Percentiles rank a stretch among this genome's conserved stretches.
Evolutionary conservation across 257 asterid genomes (phyloP).

Genomic region (Salvia hispanica): DNA sequence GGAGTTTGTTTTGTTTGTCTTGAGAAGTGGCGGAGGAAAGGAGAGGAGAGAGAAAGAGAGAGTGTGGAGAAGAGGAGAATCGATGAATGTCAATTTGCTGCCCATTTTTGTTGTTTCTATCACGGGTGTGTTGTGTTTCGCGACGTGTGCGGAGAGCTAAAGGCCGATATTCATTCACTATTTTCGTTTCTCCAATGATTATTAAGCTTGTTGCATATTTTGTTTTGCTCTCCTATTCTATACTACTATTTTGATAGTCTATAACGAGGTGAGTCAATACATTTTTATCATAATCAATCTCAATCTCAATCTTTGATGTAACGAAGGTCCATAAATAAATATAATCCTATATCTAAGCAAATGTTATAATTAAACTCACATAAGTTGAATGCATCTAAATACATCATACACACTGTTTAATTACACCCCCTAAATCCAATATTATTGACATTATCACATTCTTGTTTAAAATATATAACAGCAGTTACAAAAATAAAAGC

Average conservation of each 20-base stretch:
- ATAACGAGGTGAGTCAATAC: no score
- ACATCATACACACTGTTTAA: no score
- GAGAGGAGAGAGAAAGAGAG: conserved; percentile 6
- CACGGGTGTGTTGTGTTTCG: conserved; percentile 25
- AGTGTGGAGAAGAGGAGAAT: conserved; percentile 17
- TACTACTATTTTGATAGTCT: no score
- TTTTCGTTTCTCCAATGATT: conserved; percentile 29
- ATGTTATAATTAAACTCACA: neutral
- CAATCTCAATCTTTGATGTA: no score
- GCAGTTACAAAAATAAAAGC: conserved; percentile 21
- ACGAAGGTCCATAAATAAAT: no score
- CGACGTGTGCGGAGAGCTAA: conserved; percentile 45
- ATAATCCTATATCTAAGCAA: no score
- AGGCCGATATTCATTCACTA: conserved; percentile 16
- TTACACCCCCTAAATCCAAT: neutral
- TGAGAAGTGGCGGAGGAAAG: conserved; percentile 31
- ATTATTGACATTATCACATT: conserved; percentile 22
- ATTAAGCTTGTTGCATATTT: neutral
- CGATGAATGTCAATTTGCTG: conserved; percentile 8
- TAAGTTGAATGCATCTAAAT: no score
- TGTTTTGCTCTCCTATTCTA: neutral
- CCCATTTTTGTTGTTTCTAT: conserved; percentile 23
- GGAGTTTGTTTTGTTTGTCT: neutral
- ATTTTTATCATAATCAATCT: no score
- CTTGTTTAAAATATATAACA: neutral